Base-by-base conservation (phyloP, 116 monocot genomes). In the Iris pallida region DNA sequence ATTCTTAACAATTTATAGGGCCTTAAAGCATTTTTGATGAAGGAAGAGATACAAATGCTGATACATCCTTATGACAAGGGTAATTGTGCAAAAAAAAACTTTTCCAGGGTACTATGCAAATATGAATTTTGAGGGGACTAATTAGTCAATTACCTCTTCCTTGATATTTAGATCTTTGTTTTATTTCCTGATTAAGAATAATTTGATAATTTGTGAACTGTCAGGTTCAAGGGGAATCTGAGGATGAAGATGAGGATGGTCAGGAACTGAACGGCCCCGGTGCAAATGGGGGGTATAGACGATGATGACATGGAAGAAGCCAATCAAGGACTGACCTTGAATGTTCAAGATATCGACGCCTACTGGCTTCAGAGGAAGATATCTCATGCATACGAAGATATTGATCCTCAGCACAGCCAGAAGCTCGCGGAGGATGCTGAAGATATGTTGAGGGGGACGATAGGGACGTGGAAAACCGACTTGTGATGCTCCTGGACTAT, bases 361-460 rank as follows among this genome's bases (percentile, higher is more conserved):
- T 91, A 96, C 73, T 96, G 96, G 96, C 92, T 96, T 61, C 89
- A 96, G 73, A 82, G 96, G 73, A 96, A 92, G 56, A 91, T 96
- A 59, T 79, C 96, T 54, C 91, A 96, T 64, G 82, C 96, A 16
- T 91, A 78, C 71, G 87, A 79, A 20, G 80, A 82, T 19, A 88
- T 91, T 53, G 89, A 89, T 55, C 89, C 96, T 0, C 89, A 92
- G 74, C 84, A 86, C 45, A 96, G 79, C 70, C 91, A 89, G 62
- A 82, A 81, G 59, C 82, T 88, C 66, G 96, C 92, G 16, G 96
- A 96, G 69, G 80, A 92, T 16, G 20, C 84, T 91, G 13, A 81
- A 80, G 53, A 96, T 86, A 58, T 61, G 84, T 79, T 43, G 89
- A 89, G 72, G 92, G 86, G 54, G 89, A 96, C 64, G 96, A 88